These are phyloP conservation scores for Acaromyces ingoldii DNA, from an alignment of 1,284 basidiomycete genomes.

Conservation along the genomic window DNA sequence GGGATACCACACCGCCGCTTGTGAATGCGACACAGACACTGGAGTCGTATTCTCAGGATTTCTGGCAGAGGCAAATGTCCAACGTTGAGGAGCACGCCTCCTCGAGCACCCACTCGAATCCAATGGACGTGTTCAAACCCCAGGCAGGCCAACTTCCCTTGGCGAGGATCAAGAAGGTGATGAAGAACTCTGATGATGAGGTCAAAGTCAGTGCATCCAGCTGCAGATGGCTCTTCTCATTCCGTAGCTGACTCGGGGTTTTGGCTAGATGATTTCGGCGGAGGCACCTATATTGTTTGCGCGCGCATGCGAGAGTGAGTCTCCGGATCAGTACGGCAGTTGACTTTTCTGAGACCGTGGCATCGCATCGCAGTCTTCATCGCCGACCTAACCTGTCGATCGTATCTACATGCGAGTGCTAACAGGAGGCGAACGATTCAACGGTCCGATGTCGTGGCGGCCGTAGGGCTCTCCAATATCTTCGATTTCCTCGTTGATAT, in stretches of 20 bases:
- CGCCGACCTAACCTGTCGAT: constrained; percentile 48
- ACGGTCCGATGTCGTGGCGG: constrained; percentile 44
- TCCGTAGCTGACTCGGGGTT: background rate
- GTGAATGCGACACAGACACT: constrained; percentile 2
- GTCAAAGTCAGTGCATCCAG: constrained; percentile 27
- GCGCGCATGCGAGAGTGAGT: constrained; percentile 47
- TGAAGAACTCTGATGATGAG: constrained; percentile 47
- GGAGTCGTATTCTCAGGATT: background rate
- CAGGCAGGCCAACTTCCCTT: constrained; percentile 40
- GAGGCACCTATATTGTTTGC: constrained; percentile 50
- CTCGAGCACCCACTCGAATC: background rate
- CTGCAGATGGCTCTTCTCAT: background rate
- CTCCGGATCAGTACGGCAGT: background rate
- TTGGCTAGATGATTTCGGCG: constrained; percentile 44
- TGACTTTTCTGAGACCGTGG: background rate
- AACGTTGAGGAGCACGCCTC: constrained; percentile 7
- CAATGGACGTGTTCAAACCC: constrained; percentile 9
- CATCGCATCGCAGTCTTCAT: constrained; percentile 37
- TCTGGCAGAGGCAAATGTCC: constrained; percentile 8
- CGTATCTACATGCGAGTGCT: constrained; percentile 47
- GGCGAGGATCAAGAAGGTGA: constrained; percentile 51
- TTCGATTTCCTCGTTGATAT: constrained; percentile 52
- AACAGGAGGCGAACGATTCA: constrained; percentile 48
- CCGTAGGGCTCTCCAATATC: constrained; percentile 44
- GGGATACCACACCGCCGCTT: too few relatives aligned